phyloP scores from a whole-genome alignment of 805 yeast genomes.

The Nakazawaea siamensis region DNA sequence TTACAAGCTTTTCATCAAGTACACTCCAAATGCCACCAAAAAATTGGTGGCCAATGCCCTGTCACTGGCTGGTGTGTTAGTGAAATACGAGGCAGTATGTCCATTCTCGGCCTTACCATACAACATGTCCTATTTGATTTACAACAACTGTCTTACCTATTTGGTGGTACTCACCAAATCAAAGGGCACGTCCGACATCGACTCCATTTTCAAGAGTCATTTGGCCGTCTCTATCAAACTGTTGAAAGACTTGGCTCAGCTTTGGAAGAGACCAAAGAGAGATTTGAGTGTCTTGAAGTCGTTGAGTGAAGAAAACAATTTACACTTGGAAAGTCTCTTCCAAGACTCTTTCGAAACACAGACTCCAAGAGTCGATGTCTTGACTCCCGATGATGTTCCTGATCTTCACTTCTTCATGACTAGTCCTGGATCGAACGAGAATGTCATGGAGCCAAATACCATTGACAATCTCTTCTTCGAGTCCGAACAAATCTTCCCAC shows the following conservation, averaged over 20 bases:
- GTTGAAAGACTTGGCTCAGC: slow-evolving; percentile 1
- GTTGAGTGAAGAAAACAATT: not conserved
- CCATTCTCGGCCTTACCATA: slow-evolving; percentile 2
- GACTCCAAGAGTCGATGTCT: not conserved
- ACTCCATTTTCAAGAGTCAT: not conserved
- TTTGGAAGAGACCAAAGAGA: slow-evolving; percentile 8
- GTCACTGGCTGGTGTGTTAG: slow-evolving; percentile 2
- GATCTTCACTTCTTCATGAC: not conserved
- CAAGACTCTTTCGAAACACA: not conserved
- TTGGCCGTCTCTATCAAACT: not conserved
- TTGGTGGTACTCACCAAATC: slow-evolving; percentile 3
- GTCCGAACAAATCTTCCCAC: no score
- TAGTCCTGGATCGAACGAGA: not conserved
- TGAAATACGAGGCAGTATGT: not conserved
- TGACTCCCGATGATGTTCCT: not conserved
- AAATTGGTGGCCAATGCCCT: not conserved
- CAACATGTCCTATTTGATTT: slow-evolving; percentile 3
- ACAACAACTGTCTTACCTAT: slow-evolving; percentile 4
- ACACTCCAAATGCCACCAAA: not conserved
- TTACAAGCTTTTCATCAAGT: slow-evolving; percentile 4
- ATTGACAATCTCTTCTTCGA: no score
- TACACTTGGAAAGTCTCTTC: slow-evolving; percentile 1
- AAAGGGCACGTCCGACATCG: not conserved
- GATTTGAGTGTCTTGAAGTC: slow-evolving; percentile 2
- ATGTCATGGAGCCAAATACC: no score